These are phyloP conservation scores for Nitzschia palea DNA, from an alignment of 108 stramenopile genomes.

Conservation along the genomic window DNA sequence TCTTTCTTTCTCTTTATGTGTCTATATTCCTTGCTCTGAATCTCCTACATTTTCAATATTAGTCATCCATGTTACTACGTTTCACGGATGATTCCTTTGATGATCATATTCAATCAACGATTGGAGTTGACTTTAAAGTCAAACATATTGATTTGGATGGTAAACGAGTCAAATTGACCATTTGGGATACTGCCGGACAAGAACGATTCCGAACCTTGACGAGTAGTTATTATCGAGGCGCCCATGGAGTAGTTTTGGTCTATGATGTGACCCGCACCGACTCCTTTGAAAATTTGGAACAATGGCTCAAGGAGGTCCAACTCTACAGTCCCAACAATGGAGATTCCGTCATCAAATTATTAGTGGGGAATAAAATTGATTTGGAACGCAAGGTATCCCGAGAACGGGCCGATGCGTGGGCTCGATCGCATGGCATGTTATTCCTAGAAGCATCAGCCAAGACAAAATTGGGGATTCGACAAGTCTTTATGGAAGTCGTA, in stretches of 20 bases:
- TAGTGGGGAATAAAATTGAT: conserved; percentile 98
- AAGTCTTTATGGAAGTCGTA: conserved; percentile 94
- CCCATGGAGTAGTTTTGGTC: conserved; percentile 98
- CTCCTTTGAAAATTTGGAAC: conserved; percentile 95
- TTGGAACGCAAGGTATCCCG: conserved; percentile 81
- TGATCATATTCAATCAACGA: conserved; percentile 96
- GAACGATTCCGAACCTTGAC: conserved; percentile 99
- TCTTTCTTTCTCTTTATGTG: no score
- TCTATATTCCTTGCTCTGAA: no score
- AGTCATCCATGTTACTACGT: conserved; percentile 94
- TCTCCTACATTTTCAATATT: background rate
- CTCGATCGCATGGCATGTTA: conserved; percentile 92
- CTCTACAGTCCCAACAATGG: conserved; percentile 92
- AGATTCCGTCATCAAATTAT: conserved; percentile 93
- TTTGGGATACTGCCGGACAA: conserved; percentile 99
- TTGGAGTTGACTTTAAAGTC: conserved; percentile 98
- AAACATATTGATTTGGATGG: conserved; percentile 81
- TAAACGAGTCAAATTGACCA: conserved; percentile 92
- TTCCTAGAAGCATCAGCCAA: conserved; percentile 97
- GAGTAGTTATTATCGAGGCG: conserved; percentile 96
- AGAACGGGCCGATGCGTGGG: conserved; percentile 93
- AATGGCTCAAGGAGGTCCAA: conserved; percentile 98
- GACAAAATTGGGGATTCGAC: conserved; percentile 90
- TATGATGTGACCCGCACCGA: conserved; percentile 98
- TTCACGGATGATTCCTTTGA: conserved; percentile 99